Percentiles rank a stretch among this genome's conserved stretches.
Evolutionary conservation across 805 yeast genomes (phyloP).

Genomic region (Huiozyma naganishii): DNA sequence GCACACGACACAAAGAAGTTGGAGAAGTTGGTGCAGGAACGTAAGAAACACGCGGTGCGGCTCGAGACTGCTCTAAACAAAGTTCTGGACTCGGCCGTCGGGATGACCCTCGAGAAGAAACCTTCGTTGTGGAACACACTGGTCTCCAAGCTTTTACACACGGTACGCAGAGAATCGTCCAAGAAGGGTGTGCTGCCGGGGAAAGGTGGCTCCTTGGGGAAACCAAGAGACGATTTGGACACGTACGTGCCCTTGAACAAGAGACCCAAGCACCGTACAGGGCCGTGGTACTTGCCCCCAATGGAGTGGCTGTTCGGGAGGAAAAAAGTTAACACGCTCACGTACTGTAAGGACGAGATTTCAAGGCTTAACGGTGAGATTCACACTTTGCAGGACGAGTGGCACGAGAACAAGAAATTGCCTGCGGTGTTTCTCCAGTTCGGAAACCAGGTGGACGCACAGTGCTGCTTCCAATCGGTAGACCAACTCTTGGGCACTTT

Average conservation of each 20-base stretch:
- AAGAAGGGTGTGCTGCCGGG: conserved; percentile 27
- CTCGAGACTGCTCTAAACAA: conserved; percentile 58
- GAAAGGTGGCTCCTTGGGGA: conserved; percentile 28
- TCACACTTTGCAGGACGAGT: conserved; percentile 41
- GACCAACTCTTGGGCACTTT: conserved; percentile 40
- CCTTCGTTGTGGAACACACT: too few relatives aligned
- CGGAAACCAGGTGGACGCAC: conserved; percentile 76
- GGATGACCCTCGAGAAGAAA: conserved; percentile 42
- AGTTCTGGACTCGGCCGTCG: conserved; percentile 49
- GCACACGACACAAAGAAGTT: conserved; percentile 55
- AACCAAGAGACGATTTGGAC: conserved; percentile 45
- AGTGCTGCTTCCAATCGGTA: conserved; percentile 77
- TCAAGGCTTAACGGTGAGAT: conserved; percentile 63
- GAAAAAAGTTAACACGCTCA: conserved; percentile 74
- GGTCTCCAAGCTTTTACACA: too few relatives aligned
- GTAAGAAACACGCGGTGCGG: conserved; percentile 48
- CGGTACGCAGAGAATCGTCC: conserved; percentile 27
- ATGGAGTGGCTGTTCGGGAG: conserved; percentile 42
- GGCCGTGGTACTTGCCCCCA: conserved; percentile 27
- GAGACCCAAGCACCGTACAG: conserved; percentile 73
- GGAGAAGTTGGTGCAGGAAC: conserved; percentile 45
- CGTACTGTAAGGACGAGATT: conserved; percentile 55
- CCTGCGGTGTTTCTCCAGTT: conserved; percentile 77
- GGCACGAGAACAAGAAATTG: conserved; percentile 39
- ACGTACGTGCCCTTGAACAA: conserved; percentile 61